Base-by-base conservation (phyloP, 495 filamentous ascomycete species). In the Penicillium turbatum region DNA sequence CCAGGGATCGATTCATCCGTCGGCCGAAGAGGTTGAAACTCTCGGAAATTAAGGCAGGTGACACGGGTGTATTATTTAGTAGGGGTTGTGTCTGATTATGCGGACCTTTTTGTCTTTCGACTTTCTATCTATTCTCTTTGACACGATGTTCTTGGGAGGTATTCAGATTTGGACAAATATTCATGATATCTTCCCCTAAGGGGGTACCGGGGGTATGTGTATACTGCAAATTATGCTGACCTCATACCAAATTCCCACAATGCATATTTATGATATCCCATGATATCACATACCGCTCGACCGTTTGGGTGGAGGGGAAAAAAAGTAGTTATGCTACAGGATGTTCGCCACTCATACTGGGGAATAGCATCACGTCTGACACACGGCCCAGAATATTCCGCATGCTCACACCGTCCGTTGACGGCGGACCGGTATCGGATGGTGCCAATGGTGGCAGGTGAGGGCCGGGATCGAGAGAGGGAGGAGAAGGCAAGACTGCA, bases 351-450 rank as follows among this genome's bases (percentile, higher is more conserved):
- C 57, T 63, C 65, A 70, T 68, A n/a, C 50, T 70, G 9, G 72
- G 72, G 40, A 75, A 75, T 37, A 72, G 48, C 72, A 75, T 75
- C 26, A 73, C 72, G 27, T 73, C 67, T 39, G 72, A 72, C 10
- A 75, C 72, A 15, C 61, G 64, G 26, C 54, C 67, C 26, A 70
- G 27, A 19, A 70, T 68, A 38, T 62, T 60, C 29, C 54, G 62
- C 64, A 70, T 70, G 41, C 50, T 44, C 55, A 54, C 51, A 24
- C 63, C 60, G 24, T 66, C 63, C 42, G 45, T 24, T 11, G 48
- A 51, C 11, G 53, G 53, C 26, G 10, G 15, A 5, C 46, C 19
- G 12, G 32, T 17, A 19, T 26, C 38, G 17, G 46, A 35, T 8
- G 38, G 24, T 10, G 39, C 47, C 43, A 62, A 6, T 21, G 62